Evolutionary conservation across 495 filamentous ascomycete species (phyloP), one percentile per base, ranked within the genome.

Genomic region (Venustampulla echinocandica): DNA sequence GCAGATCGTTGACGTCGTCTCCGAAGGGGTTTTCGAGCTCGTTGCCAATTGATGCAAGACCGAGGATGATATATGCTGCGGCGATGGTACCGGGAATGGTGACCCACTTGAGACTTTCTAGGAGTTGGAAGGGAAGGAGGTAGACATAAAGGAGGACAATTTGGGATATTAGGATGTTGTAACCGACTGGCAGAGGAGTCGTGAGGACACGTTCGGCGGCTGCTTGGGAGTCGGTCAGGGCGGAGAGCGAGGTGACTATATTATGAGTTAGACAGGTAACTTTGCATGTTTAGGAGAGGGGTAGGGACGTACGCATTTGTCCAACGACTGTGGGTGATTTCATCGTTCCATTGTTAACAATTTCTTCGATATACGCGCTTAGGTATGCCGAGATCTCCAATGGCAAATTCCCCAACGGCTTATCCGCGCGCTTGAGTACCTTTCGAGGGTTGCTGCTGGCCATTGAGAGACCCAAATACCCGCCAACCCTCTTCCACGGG

Each of bases 11-110:
- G 50, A 88, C 85, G 60, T 93, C 88, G 42, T 79, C 67, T 20
- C 88, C 87, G 63, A 95, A 93, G 6, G 87, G 88, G 60, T 93
- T 87, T 61, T 95, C 87, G 53, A 95, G 83, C 64, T 93, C 85
- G 53, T 80, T 77, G 18, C 88, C 85, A 54, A 90, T 88, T 57
- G 85, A 79, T 32, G 85, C 80, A 47, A 95, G 79, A n/a, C 84
- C 87, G 49, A 95, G 75, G 59, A 95, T 90, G 50, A 93, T 92
- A 60, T 95, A 93, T 4, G 86, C 84, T 33, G 76, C 76, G 50
- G 75, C 76, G 18, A 93, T 70, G 11, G 87, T 85, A 14, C 79
- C 87, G 1, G 88, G 88, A 49, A 95, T 90, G n/a, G 87, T 84
- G 36, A 88, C 72, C 81, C 82, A 93, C 2, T 61, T 57, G 0